phyloP scores from a whole-genome alignment of 2,329 filamentous ascomycete genomes.

The Monilinia fructigena region DNA sequence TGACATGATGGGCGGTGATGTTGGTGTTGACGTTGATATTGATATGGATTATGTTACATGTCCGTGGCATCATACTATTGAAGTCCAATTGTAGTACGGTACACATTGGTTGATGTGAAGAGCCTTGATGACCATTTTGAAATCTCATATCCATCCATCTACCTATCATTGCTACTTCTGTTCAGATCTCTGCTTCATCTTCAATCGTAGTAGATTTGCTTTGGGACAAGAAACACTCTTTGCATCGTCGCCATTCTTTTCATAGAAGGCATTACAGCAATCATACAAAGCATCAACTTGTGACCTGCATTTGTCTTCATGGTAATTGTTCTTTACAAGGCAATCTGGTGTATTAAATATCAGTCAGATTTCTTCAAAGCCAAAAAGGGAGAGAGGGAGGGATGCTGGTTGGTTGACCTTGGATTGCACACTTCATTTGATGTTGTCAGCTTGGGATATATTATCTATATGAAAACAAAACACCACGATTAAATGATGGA shows the following conservation, averaged over 20 bases:
- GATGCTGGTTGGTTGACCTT: conserved; percentile 56
- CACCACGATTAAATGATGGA: no score
- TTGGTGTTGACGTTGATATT: background rate
- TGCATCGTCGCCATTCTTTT: conserved; percentile 72
- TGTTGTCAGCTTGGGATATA: conserved; percentile 11
- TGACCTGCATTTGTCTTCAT: conserved; percentile 77
- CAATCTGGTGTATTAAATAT: conserved; percentile 58
- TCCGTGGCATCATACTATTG: background rate
- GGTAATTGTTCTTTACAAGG: conserved; percentile 77
- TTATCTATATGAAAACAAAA: no score
- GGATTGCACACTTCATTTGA: conserved; percentile 72
- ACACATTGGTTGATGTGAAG: background rate
- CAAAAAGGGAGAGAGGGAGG: background rate
- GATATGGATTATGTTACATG: background rate
- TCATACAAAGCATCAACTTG: conserved; percentile 86
- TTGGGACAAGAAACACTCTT: conserved; percentile 83
- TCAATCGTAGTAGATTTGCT: conserved; percentile 72
- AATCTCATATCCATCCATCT: conserved; percentile 9
- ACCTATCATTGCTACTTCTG: conserved; percentile 28
- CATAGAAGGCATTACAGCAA: conserved; percentile 89
- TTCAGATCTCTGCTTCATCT: conserved; percentile 67
- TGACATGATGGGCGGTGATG: background rate
- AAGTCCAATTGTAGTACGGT: background rate
- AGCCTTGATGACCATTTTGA: background rate
- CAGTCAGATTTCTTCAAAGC: conserved; percentile 3